Percentiles rank a stretch among this genome's conserved stretches.
Conservation (phyloP, 257 asterid species). For the Henckelia pumila region DNA sequence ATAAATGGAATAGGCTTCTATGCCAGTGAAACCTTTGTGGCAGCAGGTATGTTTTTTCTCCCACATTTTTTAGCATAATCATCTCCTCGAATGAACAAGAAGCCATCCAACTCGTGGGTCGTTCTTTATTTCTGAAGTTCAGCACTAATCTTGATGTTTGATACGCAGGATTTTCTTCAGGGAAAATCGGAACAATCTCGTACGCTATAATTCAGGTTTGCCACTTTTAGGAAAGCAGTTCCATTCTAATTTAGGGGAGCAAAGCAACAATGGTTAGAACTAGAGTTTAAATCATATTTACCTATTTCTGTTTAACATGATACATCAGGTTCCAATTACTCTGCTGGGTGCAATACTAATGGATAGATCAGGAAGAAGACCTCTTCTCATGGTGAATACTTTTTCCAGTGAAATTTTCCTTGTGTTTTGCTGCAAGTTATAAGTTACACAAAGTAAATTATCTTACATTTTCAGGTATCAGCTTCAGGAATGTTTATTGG, state of each 20-base stretch:
- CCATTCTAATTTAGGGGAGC: too few relatives aligned
- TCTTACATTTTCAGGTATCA: slow-evolving; percentile 49
- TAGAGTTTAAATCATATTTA: background rate
- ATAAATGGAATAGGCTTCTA: slow-evolving; percentile 79
- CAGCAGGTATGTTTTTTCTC: slow-evolving; percentile 44
- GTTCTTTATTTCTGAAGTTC: background rate
- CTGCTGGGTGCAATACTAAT: slow-evolving; percentile 66
- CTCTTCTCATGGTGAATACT: slow-evolving; percentile 60
- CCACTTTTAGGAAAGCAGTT: background rate
- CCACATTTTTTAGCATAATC: too few relatives aligned
- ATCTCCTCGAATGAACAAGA: too few relatives aligned
- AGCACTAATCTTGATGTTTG: slow-evolving; percentile 9
- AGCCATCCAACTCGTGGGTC: background rate
- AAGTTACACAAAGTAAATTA: background rate
- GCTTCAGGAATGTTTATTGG: slow-evolving; percentile 74
- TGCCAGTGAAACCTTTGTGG: slow-evolving; percentile 67
- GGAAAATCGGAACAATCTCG: slow-evolving; percentile 61
- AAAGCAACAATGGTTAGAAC: background rate
- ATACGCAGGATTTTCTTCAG: slow-evolving; percentile 62
- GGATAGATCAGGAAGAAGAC: slow-evolving; percentile 81
- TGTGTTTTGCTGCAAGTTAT: background rate
- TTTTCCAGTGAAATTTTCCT: background rate
- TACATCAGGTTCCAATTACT: slow-evolving; percentile 65
- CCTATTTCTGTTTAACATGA: background rate
- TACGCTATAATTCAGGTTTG: slow-evolving; percentile 75